Conservation (phyloP, 345 rosid species). For the Lepidium africanum region DNA sequence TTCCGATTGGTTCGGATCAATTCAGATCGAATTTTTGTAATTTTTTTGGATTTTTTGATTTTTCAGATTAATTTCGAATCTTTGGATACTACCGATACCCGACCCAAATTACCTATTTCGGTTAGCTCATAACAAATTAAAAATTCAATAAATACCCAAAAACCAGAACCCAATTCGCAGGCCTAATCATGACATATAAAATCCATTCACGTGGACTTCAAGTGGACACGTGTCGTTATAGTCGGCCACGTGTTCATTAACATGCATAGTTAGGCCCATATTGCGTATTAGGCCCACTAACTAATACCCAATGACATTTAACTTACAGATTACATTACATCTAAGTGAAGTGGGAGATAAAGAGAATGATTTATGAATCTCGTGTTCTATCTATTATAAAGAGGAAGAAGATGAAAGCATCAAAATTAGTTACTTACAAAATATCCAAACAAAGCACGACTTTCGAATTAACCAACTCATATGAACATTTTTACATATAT, state of each 20-base stretch:
- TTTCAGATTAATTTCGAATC: no score
- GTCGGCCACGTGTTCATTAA: not conserved
- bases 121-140: no score
- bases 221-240: not conserved
- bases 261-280: not conserved
- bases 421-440: constrained; percentile 25
- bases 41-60: no score
- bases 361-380: not conserved
- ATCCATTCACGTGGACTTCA: not conserved
- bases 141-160: no score
- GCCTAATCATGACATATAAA: not conserved
- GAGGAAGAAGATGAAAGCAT: not conserved
- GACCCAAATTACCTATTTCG: no score
- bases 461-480: not conserved
- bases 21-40: no score
- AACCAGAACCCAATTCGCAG: no score
- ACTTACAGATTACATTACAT: not conserved
- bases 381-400: not conserved
- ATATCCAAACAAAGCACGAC: constrained; percentile 14
- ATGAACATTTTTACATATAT: constrained; percentile 19
- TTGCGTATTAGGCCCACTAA: not conserved
- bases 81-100: no score
- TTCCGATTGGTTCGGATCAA: no score
- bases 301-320: not conserved
- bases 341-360: not conserved